Percentiles rank a stretch among this genome's conserved stretches.
These are phyloP conservation scores for Paramyrothecium sp. DNA, from an alignment of 2,329 filamentous ascomycete genomes.

Conservation along the genomic window DNA sequence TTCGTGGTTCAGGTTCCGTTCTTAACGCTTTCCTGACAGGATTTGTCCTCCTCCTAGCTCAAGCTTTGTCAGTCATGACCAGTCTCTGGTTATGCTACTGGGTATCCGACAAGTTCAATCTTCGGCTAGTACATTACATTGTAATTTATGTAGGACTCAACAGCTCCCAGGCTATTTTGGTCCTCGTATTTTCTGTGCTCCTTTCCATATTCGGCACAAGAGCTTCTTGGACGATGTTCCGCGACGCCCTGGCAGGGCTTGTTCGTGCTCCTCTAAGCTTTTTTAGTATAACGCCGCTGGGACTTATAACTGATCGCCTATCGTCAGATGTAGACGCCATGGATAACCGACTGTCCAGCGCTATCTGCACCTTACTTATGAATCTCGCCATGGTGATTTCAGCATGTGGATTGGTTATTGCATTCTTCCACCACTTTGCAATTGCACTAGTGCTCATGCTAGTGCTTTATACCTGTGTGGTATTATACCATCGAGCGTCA, in stretches of 20 bases:
- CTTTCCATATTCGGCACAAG: conserved; percentile 79
- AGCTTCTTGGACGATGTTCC: conserved; percentile 79
- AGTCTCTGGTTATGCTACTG: conserved; percentile 93
- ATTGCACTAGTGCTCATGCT: conserved; percentile 64
- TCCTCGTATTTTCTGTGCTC: conserved; percentile 78
- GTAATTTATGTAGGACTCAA: conserved; percentile 71
- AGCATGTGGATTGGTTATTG: conserved; percentile 87
- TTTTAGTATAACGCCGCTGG: conserved; percentile 94
- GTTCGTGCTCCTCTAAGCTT: conserved; percentile 75
- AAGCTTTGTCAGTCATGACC: conserved; percentile 83
- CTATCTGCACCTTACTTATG: conserved; percentile 89
- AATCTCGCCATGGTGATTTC: conserved; percentile 79
- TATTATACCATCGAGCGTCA: conserved; percentile 85
- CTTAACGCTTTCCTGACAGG: conserved; percentile 65
- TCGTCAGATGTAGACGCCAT: conserved; percentile 94
- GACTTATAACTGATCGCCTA: conserved; percentile 94
- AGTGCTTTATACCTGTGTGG: conserved; percentile 75
- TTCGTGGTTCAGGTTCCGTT: conserved; percentile 70
- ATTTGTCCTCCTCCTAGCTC: conserved; percentile 65
- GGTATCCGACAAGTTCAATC: conserved; percentile 75
- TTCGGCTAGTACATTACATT: conserved; percentile 69
- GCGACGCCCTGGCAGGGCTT: conserved; percentile 74
- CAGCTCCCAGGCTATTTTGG: conserved; percentile 65
- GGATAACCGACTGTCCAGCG: conserved; percentile 88
- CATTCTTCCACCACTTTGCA: conserved; percentile 87